Conservation (phyloP, 495 filamentous ascomycete species). For the Lasiosphaeria miniovina region DNA sequence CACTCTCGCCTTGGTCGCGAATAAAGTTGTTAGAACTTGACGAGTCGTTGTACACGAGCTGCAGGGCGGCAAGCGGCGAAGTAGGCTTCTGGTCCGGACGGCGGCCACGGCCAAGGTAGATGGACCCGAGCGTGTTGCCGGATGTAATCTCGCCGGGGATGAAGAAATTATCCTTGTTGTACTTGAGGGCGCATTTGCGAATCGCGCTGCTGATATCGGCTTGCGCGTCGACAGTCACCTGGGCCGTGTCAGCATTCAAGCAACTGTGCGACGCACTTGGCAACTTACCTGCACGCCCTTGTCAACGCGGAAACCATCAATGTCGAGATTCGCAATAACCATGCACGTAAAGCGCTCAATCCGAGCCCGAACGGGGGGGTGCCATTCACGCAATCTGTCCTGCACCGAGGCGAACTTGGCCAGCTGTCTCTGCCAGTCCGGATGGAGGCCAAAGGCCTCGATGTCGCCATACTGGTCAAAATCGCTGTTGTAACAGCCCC, state of each 20-base stretch:
- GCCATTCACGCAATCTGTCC: slow-evolving; percentile 69
- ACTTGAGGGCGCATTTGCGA: slow-evolving; percentile 52
- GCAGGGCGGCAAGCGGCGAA: neutral
- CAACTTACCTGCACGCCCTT: slow-evolving; percentile 56
- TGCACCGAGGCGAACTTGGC: slow-evolving; percentile 71
- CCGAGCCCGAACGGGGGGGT: slow-evolving; percentile 54
- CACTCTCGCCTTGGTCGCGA: slow-evolving; percentile 51
- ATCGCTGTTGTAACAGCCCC: slow-evolving; percentile 64
- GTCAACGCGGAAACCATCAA: slow-evolving; percentile 67
- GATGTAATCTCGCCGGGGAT: slow-evolving; percentile 62
- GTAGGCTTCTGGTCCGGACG: slow-evolving; percentile 2
- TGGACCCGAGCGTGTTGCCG: slow-evolving; percentile 59
- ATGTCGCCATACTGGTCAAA: slow-evolving; percentile 69
- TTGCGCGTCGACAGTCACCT: slow-evolving; percentile 61
- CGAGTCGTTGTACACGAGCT: slow-evolving; percentile 46
- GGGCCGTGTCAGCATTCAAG: neutral
- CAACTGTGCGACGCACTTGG: neutral
- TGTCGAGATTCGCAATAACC: slow-evolving; percentile 58
- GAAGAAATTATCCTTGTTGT: slow-evolving; percentile 64
- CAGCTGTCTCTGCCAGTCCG: slow-evolving; percentile 63
- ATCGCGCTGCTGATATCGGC: slow-evolving; percentile 48
- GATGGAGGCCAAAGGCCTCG: slow-evolving; percentile 64
- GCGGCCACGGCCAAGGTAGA: slow-evolving; percentile 61
- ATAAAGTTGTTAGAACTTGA: slow-evolving; percentile 34
- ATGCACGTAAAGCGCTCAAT: slow-evolving; percentile 64